phyloP scores from a whole-genome alignment of 1,139 yeast genomes.

The Geotrichum aggregatum region DNA sequence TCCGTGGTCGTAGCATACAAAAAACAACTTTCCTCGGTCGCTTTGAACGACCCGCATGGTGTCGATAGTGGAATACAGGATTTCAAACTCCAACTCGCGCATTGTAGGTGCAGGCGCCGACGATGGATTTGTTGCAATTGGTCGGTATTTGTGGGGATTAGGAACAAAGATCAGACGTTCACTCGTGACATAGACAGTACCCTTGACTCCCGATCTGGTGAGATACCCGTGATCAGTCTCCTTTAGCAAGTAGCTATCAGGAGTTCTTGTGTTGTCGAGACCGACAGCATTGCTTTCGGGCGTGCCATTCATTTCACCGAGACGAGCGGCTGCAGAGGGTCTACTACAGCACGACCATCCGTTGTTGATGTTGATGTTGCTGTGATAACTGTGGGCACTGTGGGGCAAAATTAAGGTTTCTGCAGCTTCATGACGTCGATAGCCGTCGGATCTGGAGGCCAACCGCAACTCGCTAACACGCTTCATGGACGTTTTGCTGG shows the following conservation, averaged over 20 bases:
- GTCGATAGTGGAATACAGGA: slow-evolving; percentile 29
- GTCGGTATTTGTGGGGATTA: neutral
- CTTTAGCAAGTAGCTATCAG: neutral
- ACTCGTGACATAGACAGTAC: slow-evolving; percentile 34
- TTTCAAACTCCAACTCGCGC: slow-evolving; percentile 26
- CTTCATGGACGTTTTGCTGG: slow-evolving; percentile 24
- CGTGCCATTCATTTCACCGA: neutral
- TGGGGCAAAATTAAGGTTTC: neutral
- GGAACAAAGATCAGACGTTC: slow-evolving; percentile 35
- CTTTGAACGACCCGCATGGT: slow-evolving; percentile 33
- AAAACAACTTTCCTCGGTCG: slow-evolving; percentile 26
- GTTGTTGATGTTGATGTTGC: neutral
- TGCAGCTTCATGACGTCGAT: too few species aligned
- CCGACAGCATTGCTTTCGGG: neutral
- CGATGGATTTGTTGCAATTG: neutral
- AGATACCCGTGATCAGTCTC: slow-evolving; percentile 26
- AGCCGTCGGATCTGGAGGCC: neutral
- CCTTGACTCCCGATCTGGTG: slow-evolving; percentile 27
- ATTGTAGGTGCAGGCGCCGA: neutral
- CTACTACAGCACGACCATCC: too few species aligned
- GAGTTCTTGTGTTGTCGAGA: too few species aligned
- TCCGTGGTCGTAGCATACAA: slow-evolving; percentile 28
- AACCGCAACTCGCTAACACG: slow-evolving; percentile 13
- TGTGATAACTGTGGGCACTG: neutral
- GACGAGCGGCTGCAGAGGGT: neutral